Evolutionary conservation across 352 stramenopile genomes (phyloP).

Genomic region (Phytopythium aichiense): DNA sequence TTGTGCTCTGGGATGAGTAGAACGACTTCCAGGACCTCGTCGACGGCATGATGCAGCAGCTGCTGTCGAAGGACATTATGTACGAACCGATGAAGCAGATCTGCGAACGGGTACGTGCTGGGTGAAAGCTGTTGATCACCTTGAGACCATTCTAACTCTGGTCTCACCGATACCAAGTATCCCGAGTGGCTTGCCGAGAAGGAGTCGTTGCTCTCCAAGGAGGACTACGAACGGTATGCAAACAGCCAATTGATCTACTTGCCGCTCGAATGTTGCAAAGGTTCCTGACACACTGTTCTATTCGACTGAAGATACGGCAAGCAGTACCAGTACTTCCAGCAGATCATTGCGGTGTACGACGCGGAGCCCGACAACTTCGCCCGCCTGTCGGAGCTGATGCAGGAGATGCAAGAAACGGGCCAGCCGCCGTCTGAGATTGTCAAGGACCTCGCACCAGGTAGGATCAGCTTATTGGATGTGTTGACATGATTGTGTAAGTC

Average conservation of each 20-base stretch:
- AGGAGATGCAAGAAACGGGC: constrained; percentile 92
- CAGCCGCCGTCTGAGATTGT: constrained; percentile 97
- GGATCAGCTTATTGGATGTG: neutral
- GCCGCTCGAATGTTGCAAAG: neutral
- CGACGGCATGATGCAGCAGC: constrained; percentile 97
- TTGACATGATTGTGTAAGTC: neutral
- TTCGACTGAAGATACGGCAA: constrained; percentile 80
- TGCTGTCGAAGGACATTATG: constrained; percentile 98
- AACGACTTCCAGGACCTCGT: constrained; percentile 92
- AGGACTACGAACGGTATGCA: constrained; percentile 88
- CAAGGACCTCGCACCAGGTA: constrained; percentile 95
- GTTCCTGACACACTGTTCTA: constrained; percentile 5
- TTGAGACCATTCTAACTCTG: neutral
- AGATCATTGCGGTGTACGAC: constrained; percentile 96
- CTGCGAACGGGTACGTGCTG: constrained; percentile 69
- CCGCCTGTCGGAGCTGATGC: constrained; percentile 96
- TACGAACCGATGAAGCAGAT: constrained; percentile 98
- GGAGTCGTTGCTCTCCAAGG: constrained; percentile 76
- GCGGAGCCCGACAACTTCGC: constrained; percentile 95
- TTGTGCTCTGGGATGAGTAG: constrained; percentile 15
- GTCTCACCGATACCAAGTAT: constrained; percentile 62
- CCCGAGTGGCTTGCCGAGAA: constrained; percentile 96
- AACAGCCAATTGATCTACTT: no score
- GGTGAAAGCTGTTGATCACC: neutral
- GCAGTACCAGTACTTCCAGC: constrained; percentile 98